phyloP scores from a whole-genome alignment of 768 basidiomycete genomes.

The Mycena capillaripes region DNA sequence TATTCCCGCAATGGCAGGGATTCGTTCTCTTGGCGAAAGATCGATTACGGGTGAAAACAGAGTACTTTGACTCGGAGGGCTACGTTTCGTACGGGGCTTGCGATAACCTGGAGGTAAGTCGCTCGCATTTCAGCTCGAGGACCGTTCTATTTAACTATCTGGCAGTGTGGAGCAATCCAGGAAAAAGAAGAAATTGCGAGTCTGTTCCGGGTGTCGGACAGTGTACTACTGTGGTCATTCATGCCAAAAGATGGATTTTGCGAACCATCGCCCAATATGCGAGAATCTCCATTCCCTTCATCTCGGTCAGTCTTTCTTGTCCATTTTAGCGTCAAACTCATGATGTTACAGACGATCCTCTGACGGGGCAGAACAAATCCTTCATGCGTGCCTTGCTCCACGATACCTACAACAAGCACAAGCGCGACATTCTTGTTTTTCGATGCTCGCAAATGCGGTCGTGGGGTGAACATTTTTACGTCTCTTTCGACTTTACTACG shows the following conservation, averaged over 20 bases:
- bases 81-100: not conserved
- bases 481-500: not conserved
- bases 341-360: not conserved
- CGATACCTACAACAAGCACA: not conserved
- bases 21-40: not conserved
- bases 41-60: not conserved
- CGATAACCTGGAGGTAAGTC: constrained; percentile 1
- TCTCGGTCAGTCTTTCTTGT: not conserved
- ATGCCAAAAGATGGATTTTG: not conserved
- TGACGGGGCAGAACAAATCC: not conserved
- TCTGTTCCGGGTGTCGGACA: not conserved
- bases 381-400: not conserved
- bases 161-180: not conserved
- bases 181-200: not conserved
- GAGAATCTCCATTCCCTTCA: not conserved
- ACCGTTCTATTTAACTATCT: not conserved
- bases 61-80: not conserved
- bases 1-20: not conserved
- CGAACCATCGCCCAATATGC: not conserved
- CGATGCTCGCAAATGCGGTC: not conserved
- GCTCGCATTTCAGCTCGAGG: too few species aligned
- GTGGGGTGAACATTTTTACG: not conserved
- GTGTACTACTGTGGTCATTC: not conserved
- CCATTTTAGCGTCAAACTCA: not conserved
- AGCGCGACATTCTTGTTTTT: not conserved